Percentiles rank a stretch among this genome's conserved stretches.
Evolutionary conservation across 331 rosid genomes (phyloP).

Genomic region (Spiraea crenata): DNA sequence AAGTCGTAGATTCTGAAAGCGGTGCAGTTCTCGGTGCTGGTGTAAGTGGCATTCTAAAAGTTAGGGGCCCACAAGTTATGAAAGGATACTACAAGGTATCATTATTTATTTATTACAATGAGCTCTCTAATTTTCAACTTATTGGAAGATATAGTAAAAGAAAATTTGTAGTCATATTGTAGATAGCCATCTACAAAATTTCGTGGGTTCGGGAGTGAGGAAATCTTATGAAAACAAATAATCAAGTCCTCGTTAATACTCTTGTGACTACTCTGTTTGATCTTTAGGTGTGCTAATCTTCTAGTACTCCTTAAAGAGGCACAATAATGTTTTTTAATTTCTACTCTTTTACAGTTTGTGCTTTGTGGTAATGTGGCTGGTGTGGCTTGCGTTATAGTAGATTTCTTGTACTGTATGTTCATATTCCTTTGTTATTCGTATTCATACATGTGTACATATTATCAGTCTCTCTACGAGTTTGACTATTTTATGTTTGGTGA

Average conservation of each 20-base stretch:
- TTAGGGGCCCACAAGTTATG: constrained; percentile 84
- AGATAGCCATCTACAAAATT: not conserved
- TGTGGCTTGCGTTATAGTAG: too few species aligned
- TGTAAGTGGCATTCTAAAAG: constrained; percentile 70
- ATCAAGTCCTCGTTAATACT: not conserved
- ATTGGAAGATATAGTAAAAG: not conserved
- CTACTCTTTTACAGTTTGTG: too few species aligned
- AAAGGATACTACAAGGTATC: constrained; percentile 90
- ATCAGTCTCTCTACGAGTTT: too few species aligned
- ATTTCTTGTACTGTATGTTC: too few species aligned
- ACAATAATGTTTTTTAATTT: too few species aligned
- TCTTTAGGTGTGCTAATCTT: too few species aligned
- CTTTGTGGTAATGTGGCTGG: too few species aligned
- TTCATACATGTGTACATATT: too few species aligned
- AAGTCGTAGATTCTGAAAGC: constrained; percentile 66
- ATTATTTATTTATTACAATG: constrained; percentile 1
- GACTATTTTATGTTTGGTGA: too few species aligned
- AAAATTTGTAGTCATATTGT: not conserved
- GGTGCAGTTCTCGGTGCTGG: constrained; percentile 69
- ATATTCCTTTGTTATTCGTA: too few species aligned
- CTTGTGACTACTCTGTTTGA: too few species aligned
- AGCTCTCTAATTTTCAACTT: not conserved
- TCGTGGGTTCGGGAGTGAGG: not conserved
- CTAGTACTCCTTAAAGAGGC: too few species aligned
- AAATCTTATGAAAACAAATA: not conserved